Base-by-base conservation (phyloP, 1,284 basidiomycete genomes). In the Pulveroboletus sp. region DNA sequence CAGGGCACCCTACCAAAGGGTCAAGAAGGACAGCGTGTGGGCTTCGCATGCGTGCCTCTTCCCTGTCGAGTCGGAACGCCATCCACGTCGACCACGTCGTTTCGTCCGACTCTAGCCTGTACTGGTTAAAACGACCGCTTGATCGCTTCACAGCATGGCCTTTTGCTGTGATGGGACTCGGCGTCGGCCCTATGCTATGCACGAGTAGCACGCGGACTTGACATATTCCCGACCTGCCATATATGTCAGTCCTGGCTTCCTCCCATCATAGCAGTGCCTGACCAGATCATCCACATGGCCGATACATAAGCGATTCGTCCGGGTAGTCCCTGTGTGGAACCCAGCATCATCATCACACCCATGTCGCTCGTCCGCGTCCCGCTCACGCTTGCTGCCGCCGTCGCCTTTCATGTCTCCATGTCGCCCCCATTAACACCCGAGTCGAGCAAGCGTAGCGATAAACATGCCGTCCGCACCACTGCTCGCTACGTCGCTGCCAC, bases 321-420 rank as follows among this genome's bases (percentile, higher is more conserved):
- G 6, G 25, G 20, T 6, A 15, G 4, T 15, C 2, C 29, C 36
- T 4, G 9, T 7, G 35, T 10, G 20, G 8, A 35, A 42, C 15
- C 38, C 20, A 28, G 10, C 28, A 46, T 36, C 29, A 42, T 24
- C 39, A 54, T 60, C 54, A 29, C 51, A n/a, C n/a, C n/a, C 25
- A 28, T 51, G 44, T 33, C 59, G 33, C 52, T 65, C 49, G 26
- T 49, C 26, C 67, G 54, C 22, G 44, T 67, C 3, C 65, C 66
- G 7, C 42, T 66, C 56, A 54, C 50, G 22, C 43, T 69, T 36
- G 53, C 51, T 7, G 35, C 63, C 0, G 65, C 67, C 10, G 15
- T 68, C 40, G 65, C 65, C 22, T 66, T 69, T 45, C 67, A 67
- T 33, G 44, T 58, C n/a, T 67, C 59, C 25, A 44, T 65, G 55